Evolutionary conservation across 352 stramenopile genomes (phyloP), one percentile per base, ranked within the genome.

Genomic region (Globisporangium polare): DNA sequence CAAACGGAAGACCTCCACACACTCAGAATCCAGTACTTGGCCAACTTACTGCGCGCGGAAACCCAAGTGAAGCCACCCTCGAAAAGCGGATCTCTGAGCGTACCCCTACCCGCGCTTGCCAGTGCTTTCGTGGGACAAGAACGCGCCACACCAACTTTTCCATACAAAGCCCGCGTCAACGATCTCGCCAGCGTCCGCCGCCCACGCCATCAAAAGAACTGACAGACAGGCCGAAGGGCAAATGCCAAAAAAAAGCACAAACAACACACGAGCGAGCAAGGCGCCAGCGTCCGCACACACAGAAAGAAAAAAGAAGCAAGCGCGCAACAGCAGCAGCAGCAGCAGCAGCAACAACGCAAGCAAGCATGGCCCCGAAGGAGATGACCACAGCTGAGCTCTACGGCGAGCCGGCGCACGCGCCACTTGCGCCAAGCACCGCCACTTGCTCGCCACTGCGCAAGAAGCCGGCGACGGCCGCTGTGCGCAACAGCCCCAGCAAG

Each of bases 331-430:
- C 42, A 54, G 54, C 22, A 47, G 46, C 42, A 20, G 18, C 39
- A 20, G 5, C 37, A 51, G 27, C 45, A 66, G 41, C 53, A 75
- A 67, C 35, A 31, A n/a, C 43, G 29, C 45, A 49, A 61, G 45
- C 53, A 60, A 68, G 53, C 53, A 75, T 75, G 68, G 68, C 60
- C 27, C 68, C 68, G 49, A 75, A 72, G 65, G 68, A 75, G 43
- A 71, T 75, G 60, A 35, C n/a, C 29, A 20, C 56, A 20, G 45
- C 20, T 24, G 68, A 75, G 50, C 49, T 41, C 20, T 66, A 72
- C 53, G 41, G 63, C n/a, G 43, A 47, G 15, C 56, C 22, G 10
- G 18, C 18, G 42, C 56, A 62, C 20, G 29, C 56, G 24, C 42
- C 20, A 26, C 42, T 53, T 53, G 55, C 41, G 24, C 41, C 29